These are phyloP conservation scores for Kwoniella botswanensis DNA, from an alignment of 768 basidiomycete species.

Conservation along the genomic window DNA sequence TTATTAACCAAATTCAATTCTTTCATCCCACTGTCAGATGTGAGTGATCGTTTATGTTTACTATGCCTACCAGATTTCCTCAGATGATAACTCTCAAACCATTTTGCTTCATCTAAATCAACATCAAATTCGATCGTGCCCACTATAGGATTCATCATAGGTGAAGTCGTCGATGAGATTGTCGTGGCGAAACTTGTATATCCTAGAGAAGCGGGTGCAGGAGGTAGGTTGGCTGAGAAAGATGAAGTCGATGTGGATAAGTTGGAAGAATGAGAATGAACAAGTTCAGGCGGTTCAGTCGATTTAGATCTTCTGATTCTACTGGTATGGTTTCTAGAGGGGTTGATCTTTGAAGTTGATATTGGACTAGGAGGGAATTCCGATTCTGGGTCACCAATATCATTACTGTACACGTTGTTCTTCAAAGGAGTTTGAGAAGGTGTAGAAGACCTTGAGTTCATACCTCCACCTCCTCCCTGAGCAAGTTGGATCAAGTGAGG, in stretches of 20 bases:
- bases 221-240: constrained; percentile 11
- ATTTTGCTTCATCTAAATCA: constrained; percentile 73
- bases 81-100: constrained; percentile 73
- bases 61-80: constrained; percentile 16
- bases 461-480: background rate
- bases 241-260: constrained; percentile 18
- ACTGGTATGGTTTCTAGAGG: background rate
- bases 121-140: constrained; percentile 88
- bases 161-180: constrained; percentile 11
- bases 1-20: constrained; percentile 37
- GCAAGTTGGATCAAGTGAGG: constrained; percentile 23
- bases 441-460: constrained; percentile 29
- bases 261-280: constrained; percentile 12
- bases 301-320: constrained; percentile 20
- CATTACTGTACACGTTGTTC: background rate
- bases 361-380: constrained; percentile 39
- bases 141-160: constrained; percentile 64
- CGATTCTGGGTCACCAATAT: constrained; percentile 16
- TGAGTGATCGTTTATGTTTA: constrained; percentile 26
- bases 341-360: constrained; percentile 21
- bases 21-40: constrained; percentile 26
- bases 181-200: constrained; percentile 15
- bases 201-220: constrained; percentile 18
- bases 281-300: constrained; percentile 17
- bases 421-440: constrained; percentile 43